These are phyloP conservation scores for Pholiota adiposa DNA, from an alignment of 1,284 basidiomycete genomes.

Conservation along the genomic window DNA sequence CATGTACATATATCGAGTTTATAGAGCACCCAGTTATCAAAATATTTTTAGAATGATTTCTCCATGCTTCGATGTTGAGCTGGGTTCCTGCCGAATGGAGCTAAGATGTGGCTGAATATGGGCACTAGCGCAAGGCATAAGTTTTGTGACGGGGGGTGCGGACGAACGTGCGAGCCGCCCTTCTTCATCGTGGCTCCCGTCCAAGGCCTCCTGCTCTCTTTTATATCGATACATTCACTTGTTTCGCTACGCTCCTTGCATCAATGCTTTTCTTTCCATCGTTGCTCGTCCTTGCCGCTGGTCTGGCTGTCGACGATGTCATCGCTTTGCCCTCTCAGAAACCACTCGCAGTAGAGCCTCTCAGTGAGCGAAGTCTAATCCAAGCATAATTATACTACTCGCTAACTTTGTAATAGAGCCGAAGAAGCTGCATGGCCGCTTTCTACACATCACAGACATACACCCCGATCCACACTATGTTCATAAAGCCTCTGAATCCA, in stretches of 20 bases:
- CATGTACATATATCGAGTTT: constrained; percentile 13
- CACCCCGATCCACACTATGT: constrained; percentile 77
- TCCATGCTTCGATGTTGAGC: neutral
- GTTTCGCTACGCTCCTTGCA: constrained; percentile 22
- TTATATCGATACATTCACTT: constrained; percentile 23
- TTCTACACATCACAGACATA: constrained; percentile 79
- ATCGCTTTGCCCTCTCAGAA: constrained; percentile 29
- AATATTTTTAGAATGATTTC: constrained; percentile 16
- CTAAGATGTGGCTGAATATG: constrained; percentile 11
- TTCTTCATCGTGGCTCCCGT: constrained; percentile 9
- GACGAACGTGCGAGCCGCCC: constrained; percentile 32
- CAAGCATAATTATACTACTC: constrained; percentile 10
- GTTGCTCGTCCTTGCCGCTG: constrained; percentile 18
- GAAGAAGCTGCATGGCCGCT: constrained; percentile 69
- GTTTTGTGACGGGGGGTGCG: constrained; percentile 12
- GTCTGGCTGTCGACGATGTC: constrained; percentile 16
- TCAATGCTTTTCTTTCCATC: constrained; percentile 21
- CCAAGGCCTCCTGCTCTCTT: constrained; percentile 3
- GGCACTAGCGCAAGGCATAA: constrained; percentile 12
- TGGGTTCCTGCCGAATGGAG: constrained; percentile 22
- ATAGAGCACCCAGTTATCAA: neutral
- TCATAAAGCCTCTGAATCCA: constrained; percentile 50
- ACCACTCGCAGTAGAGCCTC: constrained; percentile 26
- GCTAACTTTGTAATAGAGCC: constrained; percentile 36
- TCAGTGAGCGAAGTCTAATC: constrained; percentile 16